A percentile compares a stretch with the other conserved stretches of the same genome.
These are phyloP conservation scores for Wallacemonas sp. DNA, from an alignment of 208 protist genomes.

Conservation along the genomic window DNA sequence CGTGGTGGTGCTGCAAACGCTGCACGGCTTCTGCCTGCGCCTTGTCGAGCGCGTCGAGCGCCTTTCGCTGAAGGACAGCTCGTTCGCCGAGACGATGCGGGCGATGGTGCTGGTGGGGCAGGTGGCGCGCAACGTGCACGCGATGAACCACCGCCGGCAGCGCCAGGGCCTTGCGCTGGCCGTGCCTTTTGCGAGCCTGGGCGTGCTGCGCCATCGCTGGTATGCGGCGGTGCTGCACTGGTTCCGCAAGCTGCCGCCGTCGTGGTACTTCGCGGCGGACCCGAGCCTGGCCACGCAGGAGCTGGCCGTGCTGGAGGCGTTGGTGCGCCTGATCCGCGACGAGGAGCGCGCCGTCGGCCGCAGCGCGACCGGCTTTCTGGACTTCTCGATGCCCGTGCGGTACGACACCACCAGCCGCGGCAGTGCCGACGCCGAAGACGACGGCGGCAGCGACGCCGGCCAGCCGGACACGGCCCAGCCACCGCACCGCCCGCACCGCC, in stretches of 20 bases:
- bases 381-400: slow-evolving; percentile 44
- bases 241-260: slow-evolving; percentile 78
- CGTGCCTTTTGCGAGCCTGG: slow-evolving; percentile 67
- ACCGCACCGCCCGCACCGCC: background rate
- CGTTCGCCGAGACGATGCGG: slow-evolving; percentile 83
- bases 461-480: background rate
- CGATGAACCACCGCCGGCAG: slow-evolving; percentile 56
- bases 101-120: slow-evolving; percentile 60
- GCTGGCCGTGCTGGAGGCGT: slow-evolving; percentile 49
- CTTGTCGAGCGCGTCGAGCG: slow-evolving; percentile 50
- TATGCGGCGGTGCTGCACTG: slow-evolving; percentile 80
- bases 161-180: slow-evolving; percentile 32
- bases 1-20: slow-evolving; percentile 51
- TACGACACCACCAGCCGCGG: slow-evolving; percentile 11
- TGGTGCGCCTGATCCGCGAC: slow-evolving; percentile 53
- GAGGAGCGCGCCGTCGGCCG: slow-evolving; percentile 38
- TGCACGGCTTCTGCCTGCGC: slow-evolving; percentile 53
- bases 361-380: slow-evolving; percentile 58
- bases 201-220: slow-evolving; percentile 68
- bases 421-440: slow-evolving; percentile 1
- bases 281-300: slow-evolving; percentile 44
- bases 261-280: slow-evolving; percentile 78
- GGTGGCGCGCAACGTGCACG: slow-evolving; percentile 53
- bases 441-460: background rate
- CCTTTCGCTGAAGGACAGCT: slow-evolving; percentile 74